These are phyloP conservation scores for Rhodotorula sphaerocarpa DNA, from an alignment of 768 basidiomycete species.

Conservation along the genomic window DNA sequence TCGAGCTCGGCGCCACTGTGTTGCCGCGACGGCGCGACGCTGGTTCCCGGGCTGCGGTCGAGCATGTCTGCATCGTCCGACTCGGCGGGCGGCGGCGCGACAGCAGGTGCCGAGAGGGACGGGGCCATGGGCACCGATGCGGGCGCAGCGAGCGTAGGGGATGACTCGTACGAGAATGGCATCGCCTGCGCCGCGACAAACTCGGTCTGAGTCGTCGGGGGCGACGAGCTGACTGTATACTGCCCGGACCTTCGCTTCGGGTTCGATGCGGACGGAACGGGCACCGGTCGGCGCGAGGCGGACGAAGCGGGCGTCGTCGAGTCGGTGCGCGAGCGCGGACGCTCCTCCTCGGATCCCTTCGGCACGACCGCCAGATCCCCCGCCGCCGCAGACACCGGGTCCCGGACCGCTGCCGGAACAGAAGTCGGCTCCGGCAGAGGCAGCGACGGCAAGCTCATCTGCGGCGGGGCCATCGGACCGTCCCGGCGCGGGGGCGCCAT, in stretches of 20 bases:
- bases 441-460: too few relatives aligned
- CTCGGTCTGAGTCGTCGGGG: constrained; percentile 25
- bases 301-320: constrained; percentile 12
- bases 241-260: constrained; percentile 20
- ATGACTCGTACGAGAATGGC: constrained; percentile 32
- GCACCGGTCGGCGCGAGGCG: neutral
- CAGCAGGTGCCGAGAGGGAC: constrained; percentile 20
- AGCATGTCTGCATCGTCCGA: constrained; percentile 25
- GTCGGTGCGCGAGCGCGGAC: constrained; percentile 16
- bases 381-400: too few relatives aligned
- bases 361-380: too few relatives aligned
- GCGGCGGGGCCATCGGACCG: too few relatives aligned
- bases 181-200: constrained; percentile 27
- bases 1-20: neutral
- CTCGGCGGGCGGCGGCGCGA: neutral
- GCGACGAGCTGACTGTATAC: constrained; percentile 18
- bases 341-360: too few relatives aligned
- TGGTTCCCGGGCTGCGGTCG: constrained; percentile 1
- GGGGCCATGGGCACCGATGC: constrained; percentile 18
- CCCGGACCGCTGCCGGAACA: too few relatives aligned
- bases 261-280: neutral
- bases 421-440: too few relatives aligned
- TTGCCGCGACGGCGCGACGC: neutral
- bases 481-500: constrained; percentile 9
- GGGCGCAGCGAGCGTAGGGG: neutral